A percentile compares a stretch with the other conserved stretches of the same genome.
phyloP scores from a whole-genome alignment of 1,284 basidiomycete species.

The Boletus sp. region DNA sequence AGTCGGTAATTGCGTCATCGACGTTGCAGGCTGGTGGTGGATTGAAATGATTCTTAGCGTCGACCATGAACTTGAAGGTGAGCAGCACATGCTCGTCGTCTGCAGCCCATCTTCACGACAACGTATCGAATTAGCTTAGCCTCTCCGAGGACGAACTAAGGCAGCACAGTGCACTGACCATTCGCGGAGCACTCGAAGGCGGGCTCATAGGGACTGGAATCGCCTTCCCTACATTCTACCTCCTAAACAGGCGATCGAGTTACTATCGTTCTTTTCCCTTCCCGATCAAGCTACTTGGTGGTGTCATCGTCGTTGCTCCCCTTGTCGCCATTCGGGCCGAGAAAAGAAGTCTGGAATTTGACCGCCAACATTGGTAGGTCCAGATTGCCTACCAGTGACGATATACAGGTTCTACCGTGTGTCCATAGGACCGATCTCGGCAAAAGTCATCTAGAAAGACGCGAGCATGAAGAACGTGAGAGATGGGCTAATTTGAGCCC shows the following conservation, averaged over 20 bases:
- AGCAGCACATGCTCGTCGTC: neutral
- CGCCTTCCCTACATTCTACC: constrained; percentile 55
- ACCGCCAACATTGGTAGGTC: constrained; percentile 64
- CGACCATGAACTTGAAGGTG: constrained; percentile 22
- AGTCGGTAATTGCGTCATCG: constrained; percentile 4
- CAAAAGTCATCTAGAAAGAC: constrained; percentile 54
- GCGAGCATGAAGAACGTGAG: constrained; percentile 44
- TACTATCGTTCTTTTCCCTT: constrained; percentile 69
- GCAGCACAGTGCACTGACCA: constrained; percentile 51
- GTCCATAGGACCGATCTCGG: constrained; percentile 55
- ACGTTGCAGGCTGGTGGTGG: too few relatives aligned
- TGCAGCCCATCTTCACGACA: neutral
- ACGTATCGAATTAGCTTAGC: constrained; percentile 34
- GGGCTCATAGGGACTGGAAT: constrained; percentile 48
- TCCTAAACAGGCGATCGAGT: constrained; percentile 52
- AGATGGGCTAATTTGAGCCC: constrained; percentile 60
- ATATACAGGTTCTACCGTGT: neutral
- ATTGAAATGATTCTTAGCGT: too few relatives aligned
- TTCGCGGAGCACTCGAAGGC: constrained; percentile 65
- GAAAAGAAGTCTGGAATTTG: constrained; percentile 70
- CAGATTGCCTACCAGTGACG: neutral
- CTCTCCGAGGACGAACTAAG: constrained; percentile 42
- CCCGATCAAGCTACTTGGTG: constrained; percentile 73
- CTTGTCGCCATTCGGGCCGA: constrained; percentile 75
- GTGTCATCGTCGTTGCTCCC: constrained; percentile 66